Evolutionary conservation across 768 basidiomycete species (phyloP), one percentile per base, ranked within the genome.

Genomic region (Lenzites betulinus): DNA sequence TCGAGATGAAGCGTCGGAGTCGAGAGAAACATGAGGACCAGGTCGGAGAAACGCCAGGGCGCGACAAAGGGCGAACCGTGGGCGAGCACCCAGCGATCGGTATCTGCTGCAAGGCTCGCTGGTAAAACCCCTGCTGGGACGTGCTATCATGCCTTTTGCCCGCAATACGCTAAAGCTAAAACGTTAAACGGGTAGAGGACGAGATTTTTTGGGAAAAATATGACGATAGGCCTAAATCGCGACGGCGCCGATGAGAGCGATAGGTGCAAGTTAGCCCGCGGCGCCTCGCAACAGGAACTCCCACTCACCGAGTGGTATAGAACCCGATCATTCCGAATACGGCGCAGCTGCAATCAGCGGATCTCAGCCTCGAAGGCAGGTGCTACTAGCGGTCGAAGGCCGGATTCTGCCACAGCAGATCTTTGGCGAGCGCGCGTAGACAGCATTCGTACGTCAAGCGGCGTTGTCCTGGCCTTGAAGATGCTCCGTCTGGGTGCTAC

Each of bases 151-250:
- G n/a, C 49, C 54, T 67, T 69, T 63, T 54, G 57, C 62, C 62
- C 57, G 62, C 54, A 62, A 62, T 62, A 71, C 65, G 59, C 67
- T 65, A 69, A 71, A 71, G 70, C 69, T 71, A 71, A 71, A 71
- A 71, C 66, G 67, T 67, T 71, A 69, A 71, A 66, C 68, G 57
- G 51, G 33, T 51, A 49, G 28, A 58, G 51, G 15, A 49, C 41
- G 12, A 39, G 49, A 16, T 22, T 47, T 56, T 53, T 23, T 43
- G 30, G 20, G 51, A 23, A 58, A 53, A 39, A 36, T 15, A 18
- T 39, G 38, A 44, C 54, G 44, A 47, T 20, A 58, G 63, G 25
- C 33, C 38, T 12, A 53, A 56, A 38, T 20, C 58, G 58, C 48
- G 18, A 42, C 47, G 26, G 44, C 54, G 50, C 57, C 57, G 58